Evolutionary conservation across 2,329 filamentous ascomycete genomes (phyloP).

Genomic region (Pseudomassariella vexata): DNA sequence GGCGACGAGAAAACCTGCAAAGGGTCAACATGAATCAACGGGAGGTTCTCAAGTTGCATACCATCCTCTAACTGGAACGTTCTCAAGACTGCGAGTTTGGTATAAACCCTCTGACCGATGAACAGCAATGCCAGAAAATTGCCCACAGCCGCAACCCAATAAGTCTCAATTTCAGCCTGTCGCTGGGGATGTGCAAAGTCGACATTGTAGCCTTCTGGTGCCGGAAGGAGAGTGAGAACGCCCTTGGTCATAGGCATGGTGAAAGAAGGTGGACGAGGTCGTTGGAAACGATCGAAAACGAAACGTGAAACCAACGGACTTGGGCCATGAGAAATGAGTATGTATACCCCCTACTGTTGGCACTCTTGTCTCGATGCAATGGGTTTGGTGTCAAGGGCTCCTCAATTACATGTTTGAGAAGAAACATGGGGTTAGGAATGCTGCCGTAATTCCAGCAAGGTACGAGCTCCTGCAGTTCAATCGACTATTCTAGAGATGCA

Average conservation of each 20-base stretch:
- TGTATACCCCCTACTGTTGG: too few relatives aligned
- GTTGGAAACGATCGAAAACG: too few relatives aligned
- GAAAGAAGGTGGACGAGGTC: too few relatives aligned
- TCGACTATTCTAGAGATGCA: too few relatives aligned
- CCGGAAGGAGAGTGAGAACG: conserved; percentile 1
- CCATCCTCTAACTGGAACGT: conserved; percentile 10
- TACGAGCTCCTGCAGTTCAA: too few relatives aligned
- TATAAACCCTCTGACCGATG: conserved; percentile 11
- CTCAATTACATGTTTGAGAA: too few relatives aligned
- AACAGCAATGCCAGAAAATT: conserved; percentile 9
- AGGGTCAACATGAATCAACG: not conserved
- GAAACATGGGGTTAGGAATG: too few relatives aligned
- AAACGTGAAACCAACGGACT: too few relatives aligned
- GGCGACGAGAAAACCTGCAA: not conserved
- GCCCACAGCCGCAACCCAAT: conserved; percentile 7
- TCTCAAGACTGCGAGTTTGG: conserved; percentile 6
- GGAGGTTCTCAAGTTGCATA: conserved; percentile 3
- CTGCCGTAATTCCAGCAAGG: too few relatives aligned
- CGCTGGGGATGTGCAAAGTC: conserved; percentile 9
- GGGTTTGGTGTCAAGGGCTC: too few relatives aligned
- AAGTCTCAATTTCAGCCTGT: conserved; percentile 4
- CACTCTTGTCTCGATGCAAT: too few relatives aligned
- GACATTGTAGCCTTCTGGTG: conserved; percentile 8
- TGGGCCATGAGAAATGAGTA: too few relatives aligned
- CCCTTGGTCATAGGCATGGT: not conserved